These are phyloP conservation scores for Pycnococcus provasolii DNA, from an alignment of 139 green algal species.

Conservation along the genomic window DNA sequence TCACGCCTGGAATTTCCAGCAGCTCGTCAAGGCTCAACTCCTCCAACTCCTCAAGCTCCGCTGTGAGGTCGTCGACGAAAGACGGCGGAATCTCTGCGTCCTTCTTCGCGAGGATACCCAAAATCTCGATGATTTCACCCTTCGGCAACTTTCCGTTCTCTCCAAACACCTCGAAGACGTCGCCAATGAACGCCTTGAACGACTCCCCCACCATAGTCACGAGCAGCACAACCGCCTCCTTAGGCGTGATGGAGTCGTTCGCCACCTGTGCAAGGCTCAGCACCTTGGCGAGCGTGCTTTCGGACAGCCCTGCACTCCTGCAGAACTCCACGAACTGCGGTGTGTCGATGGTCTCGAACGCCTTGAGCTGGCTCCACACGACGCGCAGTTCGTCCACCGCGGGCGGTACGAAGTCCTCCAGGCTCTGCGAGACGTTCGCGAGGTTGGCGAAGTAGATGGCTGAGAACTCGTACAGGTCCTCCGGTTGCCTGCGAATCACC, in stretches of 20 bases:
- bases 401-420: slow-evolving; percentile 32
- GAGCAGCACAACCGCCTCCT: slow-evolving; percentile 37
- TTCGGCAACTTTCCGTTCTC: slow-evolving; percentile 7
- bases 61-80: too few relatives aligned
- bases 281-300: slow-evolving; percentile 30
- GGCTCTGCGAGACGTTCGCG: slow-evolving; percentile 19
- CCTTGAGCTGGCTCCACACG: background rate
- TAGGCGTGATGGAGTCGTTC: slow-evolving; percentile 15
- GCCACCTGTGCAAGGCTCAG: slow-evolving; percentile 26
- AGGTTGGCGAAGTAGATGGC: slow-evolving; percentile 64
- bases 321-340: background rate
- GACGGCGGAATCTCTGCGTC: slow-evolving; percentile 16
- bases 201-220: slow-evolving; percentile 35
- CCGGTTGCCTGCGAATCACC: slow-evolving; percentile 54
- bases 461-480: slow-evolving; percentile 53
- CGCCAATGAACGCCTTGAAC: slow-evolving; percentile 13
- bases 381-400: slow-evolving; percentile 30
- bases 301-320: slow-evolving; percentile 19
- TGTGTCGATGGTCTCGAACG: background rate
- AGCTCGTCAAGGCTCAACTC: background rate
- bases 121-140: slow-evolving; percentile 10
- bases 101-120: slow-evolving; percentile 17
- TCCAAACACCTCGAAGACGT: slow-evolving; percentile 22
- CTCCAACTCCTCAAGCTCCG: too few relatives aligned
- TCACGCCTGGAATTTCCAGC: slow-evolving; percentile 30